phyloP scores from a whole-genome alignment of 176 grass and related monocot genomes.

The Thalia dealbata region DNA sequence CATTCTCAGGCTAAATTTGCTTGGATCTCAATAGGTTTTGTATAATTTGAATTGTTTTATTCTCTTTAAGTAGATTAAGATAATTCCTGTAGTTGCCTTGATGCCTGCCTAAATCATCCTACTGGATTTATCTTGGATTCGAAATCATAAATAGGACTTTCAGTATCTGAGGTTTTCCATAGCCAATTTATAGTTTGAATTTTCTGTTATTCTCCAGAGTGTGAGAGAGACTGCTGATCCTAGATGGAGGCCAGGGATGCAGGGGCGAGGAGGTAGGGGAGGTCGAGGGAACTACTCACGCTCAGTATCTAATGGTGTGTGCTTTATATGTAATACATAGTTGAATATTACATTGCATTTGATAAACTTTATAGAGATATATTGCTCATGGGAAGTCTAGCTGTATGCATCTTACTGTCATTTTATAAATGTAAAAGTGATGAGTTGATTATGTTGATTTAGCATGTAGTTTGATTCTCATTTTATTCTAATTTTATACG shows the following conservation, averaged over 20 bases:
- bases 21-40: neutral
- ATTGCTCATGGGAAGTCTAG: neutral
- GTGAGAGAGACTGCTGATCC: slow-evolving; percentile 45
- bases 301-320: slow-evolving; percentile 40
- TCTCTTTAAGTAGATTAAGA: neutral
- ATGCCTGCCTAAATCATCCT: neutral
- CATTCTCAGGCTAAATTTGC: neutral
- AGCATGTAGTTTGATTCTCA: neutral
- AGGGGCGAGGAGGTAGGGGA: slow-evolving; percentile 53
- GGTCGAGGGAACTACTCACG: slow-evolving; percentile 45
- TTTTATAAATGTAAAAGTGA: no score
- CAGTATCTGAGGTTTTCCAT: neutral
- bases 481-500: no score
- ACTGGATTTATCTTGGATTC: neutral
- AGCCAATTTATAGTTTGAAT: slow-evolving; percentile 9
- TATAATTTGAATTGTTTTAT: neutral
- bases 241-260: slow-evolving; percentile 34
- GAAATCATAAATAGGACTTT: neutral
- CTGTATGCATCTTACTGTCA: neutral
- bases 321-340: slow-evolving; percentile 1
- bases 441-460: no score
- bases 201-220: slow-evolving; percentile 21
- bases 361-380: neutral
- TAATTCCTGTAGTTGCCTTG: neutral
- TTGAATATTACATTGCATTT: neutral